Percentiles rank a stretch among this genome's conserved stretches.
Conservation (phyloP, 441 rosid species). For the Gossypium aridum region DNA sequence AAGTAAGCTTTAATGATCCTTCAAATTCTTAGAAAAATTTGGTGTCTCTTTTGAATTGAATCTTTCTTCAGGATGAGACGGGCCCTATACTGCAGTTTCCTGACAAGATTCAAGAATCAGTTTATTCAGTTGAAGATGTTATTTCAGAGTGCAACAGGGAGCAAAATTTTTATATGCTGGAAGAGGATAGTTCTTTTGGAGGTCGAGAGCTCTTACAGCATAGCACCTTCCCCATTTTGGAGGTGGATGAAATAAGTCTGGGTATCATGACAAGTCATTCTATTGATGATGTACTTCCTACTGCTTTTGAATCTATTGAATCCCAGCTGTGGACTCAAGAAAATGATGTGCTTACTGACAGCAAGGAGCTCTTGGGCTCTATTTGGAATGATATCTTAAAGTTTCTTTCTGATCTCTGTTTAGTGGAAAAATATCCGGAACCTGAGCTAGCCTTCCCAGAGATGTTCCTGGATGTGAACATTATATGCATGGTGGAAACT, state of each 20-base stretch:
- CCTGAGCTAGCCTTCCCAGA: conserved; percentile 30
- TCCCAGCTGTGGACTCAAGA: conserved; percentile 26
- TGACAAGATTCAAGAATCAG: conserved; percentile 35
- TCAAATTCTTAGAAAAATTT: conserved; percentile 1
- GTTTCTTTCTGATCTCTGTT: conserved; percentile 44
- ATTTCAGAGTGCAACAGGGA: conserved; percentile 40
- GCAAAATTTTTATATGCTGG: conserved; percentile 25
- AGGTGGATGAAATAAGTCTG: conserved; percentile 61
- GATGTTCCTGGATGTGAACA: conserved; percentile 32
- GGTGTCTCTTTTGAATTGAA: background rate
- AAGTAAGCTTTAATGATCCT: conserved; percentile 8
- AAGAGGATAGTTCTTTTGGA: conserved; percentile 41
- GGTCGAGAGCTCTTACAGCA: conserved; percentile 30
- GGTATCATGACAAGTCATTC: conserved; percentile 28
- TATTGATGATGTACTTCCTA: conserved; percentile 41
- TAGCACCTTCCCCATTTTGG: conserved; percentile 52
- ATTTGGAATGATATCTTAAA: conserved; percentile 32
- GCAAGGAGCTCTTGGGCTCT: conserved; percentile 42
- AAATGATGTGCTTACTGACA: conserved; percentile 24
- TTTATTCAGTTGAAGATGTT: conserved; percentile 45
- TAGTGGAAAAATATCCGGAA: conserved; percentile 32
- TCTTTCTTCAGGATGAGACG: conserved; percentile 42
- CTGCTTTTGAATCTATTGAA: conserved; percentile 39
- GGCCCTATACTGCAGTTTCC: conserved; percentile 25
- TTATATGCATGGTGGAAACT: conserved; percentile 41